Evolutionary conservation across 2,329 filamentous ascomycete genomes (phyloP).

Genomic region (Hymenotorrendiella dingleyae): DNA sequence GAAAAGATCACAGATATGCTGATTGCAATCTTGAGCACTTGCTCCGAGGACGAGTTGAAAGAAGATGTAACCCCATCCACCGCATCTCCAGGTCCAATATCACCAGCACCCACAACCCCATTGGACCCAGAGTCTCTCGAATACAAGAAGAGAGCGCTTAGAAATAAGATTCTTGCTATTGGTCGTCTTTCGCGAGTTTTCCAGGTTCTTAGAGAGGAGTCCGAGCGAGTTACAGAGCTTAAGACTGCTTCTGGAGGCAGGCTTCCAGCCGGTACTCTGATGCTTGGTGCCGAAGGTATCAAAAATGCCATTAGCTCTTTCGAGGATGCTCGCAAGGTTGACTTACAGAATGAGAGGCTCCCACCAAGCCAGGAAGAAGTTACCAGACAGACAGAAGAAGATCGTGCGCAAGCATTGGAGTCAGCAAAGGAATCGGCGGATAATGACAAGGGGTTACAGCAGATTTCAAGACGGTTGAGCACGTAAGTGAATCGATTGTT

Average conservation of each 20-base stretch:
- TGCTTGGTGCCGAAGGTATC: slow-evolving; percentile 96
- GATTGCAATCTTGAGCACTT: slow-evolving; percentile 95
- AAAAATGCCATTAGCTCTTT: slow-evolving; percentile 97
- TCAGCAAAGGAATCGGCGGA: slow-evolving; percentile 84
- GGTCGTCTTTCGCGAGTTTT: slow-evolving; percentile 95
- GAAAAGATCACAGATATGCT: slow-evolving; percentile 99
- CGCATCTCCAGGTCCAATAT: slow-evolving; percentile 58
- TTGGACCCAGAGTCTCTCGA: slow-evolving; percentile 80
- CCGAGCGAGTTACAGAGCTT: slow-evolving; percentile 91
- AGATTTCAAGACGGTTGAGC: slow-evolving; percentile 86
- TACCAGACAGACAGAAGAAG: slow-evolving; percentile 72
- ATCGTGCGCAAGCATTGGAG: slow-evolving; percentile 75
- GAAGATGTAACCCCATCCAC: slow-evolving; percentile 72
- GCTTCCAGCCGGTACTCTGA: slow-evolving; percentile 89
- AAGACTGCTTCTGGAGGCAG: slow-evolving; percentile 94
- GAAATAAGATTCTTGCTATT: slow-evolving; percentile 99
- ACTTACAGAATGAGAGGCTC: slow-evolving; percentile 91
- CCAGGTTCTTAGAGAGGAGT: slow-evolving; percentile 96
- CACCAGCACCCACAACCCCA: slow-evolving; percentile 57
- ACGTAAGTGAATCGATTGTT: slow-evolving; percentile 61
- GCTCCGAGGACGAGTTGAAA: slow-evolving; percentile 97
- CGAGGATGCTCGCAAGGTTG: slow-evolving; percentile 93
- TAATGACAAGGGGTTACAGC: slow-evolving; percentile 81
- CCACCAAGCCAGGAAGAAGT: slow-evolving; percentile 93
- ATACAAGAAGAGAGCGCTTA: slow-evolving; percentile 92